Conservation (phyloP, 179 eudicot genomes). For the Pouteria campechiana region DNA sequence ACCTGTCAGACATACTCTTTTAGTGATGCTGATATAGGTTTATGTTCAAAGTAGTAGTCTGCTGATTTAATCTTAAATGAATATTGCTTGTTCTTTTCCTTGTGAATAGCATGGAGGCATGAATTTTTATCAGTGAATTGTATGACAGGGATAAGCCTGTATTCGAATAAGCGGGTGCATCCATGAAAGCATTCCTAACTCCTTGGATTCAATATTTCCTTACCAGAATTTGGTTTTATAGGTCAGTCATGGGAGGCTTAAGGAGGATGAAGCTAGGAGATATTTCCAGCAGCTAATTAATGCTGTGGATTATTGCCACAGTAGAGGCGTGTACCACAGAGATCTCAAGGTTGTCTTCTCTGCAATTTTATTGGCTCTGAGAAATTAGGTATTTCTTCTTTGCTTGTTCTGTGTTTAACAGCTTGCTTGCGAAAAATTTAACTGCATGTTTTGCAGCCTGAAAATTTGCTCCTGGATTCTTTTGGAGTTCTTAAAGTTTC, state of each 20-base stretch:
- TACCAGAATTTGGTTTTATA: constrained; percentile 6
- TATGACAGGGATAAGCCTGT: too few relatives aligned
- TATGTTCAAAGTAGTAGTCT: too few relatives aligned
- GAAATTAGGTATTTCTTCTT: neutral
- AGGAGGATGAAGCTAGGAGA: constrained; percentile 67
- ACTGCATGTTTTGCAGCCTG: constrained; percentile 43
- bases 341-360: constrained; percentile 57
- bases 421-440: neutral
- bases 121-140: too few relatives aligned
- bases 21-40: too few relatives aligned
- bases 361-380: neutral
- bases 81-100: too few relatives aligned
- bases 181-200: too few relatives aligned
- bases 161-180: too few relatives aligned
- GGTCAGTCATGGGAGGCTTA: constrained; percentile 62
- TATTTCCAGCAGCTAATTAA: constrained; percentile 87
- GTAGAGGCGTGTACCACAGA: constrained; percentile 79
- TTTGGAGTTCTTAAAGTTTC: constrained; percentile 70
- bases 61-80: too few relatives aligned
- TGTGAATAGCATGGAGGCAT: too few relatives aligned
- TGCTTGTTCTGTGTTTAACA: neutral
- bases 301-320: constrained; percentile 91
- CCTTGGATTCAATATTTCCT: too few relatives aligned
- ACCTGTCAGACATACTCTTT: too few relatives aligned
- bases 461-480: constrained; percentile 68